Base-by-base conservation (phyloP, 2,329 filamentous ascomycete species). In the Capronia epimyces region DNA sequence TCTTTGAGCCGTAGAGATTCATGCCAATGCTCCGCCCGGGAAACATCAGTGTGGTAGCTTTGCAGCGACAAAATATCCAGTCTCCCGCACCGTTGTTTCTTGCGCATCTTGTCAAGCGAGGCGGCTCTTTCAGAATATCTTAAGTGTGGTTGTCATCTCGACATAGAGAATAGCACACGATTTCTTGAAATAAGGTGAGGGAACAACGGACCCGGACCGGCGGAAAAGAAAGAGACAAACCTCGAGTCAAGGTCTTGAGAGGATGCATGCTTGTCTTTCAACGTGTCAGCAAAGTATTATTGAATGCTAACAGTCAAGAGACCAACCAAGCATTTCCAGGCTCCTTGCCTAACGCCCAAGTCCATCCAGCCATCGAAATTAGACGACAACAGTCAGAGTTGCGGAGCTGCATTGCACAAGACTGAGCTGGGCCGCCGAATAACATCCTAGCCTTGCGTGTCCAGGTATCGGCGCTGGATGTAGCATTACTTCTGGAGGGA, bases 271-370 rank as follows among this genome's bases (percentile, higher is more conserved):
- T 50, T 50, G 32, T 20, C 7, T 18, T 18, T 43, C 20, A 49
- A 47, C 40, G 34, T 50, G 55, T 57, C 55, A 57, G 55, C 55
- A 57, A 42, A 41, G 32, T 52, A 46, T 55, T 49, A 57, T 55
- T 57, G 32, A 43, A 43, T 41, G 43, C 49, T 45, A 36, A 32
- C 27, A 15, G 29, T 52, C 34, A 37, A 55, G 55, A 57, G 55
- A 57, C 55, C 52, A 57, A 57, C 55, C 55, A 53, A 46, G 39
- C 40, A 37, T 29, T 46, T 43, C 29, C 42, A 31, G 22, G 22
- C 20, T 24, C 31, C 29, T 27, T 18, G 29, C 27, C 25, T 39
- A 43, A 50, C 43, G 42, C 46, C 46, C 42, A 18, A 12, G 12
- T n/a, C 31, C 25, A 4, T 29, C 37, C 4, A 22, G 3, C 5